Evolutionary conservation across 768 basidiomycete species (phyloP), one percentile per base, ranked within the genome.

Genomic region (Sistotremastrum suecicum): DNA sequence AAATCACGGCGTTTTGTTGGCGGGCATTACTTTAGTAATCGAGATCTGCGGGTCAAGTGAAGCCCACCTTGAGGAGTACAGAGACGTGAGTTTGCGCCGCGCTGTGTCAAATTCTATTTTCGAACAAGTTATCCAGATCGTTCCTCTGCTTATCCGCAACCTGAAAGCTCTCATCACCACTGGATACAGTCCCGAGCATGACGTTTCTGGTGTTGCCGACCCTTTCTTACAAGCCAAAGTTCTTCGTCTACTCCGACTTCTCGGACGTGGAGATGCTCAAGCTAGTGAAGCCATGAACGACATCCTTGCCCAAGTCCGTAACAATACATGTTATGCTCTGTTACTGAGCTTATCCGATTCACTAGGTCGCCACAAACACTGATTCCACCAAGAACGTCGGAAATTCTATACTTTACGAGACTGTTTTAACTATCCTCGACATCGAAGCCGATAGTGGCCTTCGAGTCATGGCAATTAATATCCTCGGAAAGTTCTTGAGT

Each of bases 391-490:
- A 99, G 66, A 99, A 98, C 56, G 95, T 98, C 53, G 95, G 95
- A 44, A 98, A 97, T 62, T 82, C 94, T 3, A 97, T 99, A 51
- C 64, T 99, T 33, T 99, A 99, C 60, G 95, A 99, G 66, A 94
- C 94, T 0, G 94, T 97, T 5, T 70, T 98, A 51, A 90, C 92
- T 1, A 83, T 99, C 11, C 71, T 99, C 41, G 94, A 99, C 53
- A 98, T 98, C 50, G 91, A 99, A 56, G 92, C 95, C 7, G 95
- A 99, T 59, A 83, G 78, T 37, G 90, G 91, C 12, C 67, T 99
- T 20, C 81, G 95, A 2, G 92, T 98, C 39, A 97, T 99, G 95
- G 95, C 95, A 0, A 99, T 99, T 63, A 99, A 99, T 60, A 98
- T 98, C 47, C 74, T 99, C 34, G 95, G 95, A 45, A 98, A 97